Base-by-base conservation (phyloP, 805 yeast genomes). In the Kluyveromyces wickerhamii region DNA sequence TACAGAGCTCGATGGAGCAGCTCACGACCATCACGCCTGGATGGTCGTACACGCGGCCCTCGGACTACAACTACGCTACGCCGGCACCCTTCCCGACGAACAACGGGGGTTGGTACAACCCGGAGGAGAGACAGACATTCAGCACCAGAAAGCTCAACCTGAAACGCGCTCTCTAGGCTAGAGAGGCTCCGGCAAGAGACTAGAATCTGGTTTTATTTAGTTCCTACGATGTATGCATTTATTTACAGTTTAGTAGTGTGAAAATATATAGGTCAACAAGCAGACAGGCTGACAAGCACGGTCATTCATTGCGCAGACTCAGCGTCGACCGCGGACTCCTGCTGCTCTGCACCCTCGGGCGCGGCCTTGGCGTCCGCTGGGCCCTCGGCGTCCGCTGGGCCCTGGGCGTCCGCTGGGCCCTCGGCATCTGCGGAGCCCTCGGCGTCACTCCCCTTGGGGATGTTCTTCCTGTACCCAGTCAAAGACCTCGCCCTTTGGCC, bases 1-100 rank as follows among this genome's bases (percentile, higher is more conserved):
- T 28, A 14, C 28, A 24, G 12, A 23, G 63, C 58, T 42, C 70
- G 5, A 34, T 47, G 18, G 44, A 47, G 3, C 59, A 55, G 21
- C 54, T 54, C 5, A 74, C 95, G 0, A 88, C 96, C 1, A 48
- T 73, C 21, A 88, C 96, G 1, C 87, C 88, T 5, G 85, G 87
- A 19, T 84, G 95, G 87, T 67, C 76, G 6, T 82, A 83, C 49
- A 66, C 80, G 0, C 67, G 73, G 37, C 62, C 71, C 13, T 74
- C 82, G 5, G 63, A 63, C 29, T 62, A 68, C 32, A 88, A 88
- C 57, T 71, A 66, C 45, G 95, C 87, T 1, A 49, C 79, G 1
- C 79, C 72, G 3, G 87, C 87, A 5, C 73, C 77, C 3, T 68
- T 70, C 51, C 87, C 88, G 6, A 69, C 74, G 23, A 69, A 61